A percentile compares a stretch with the other conserved stretches of the same genome.
Evolutionary conservation across 2,329 filamentous ascomycete genomes (phyloP).

Genomic region (Emergomyces pasteurianus): DNA sequence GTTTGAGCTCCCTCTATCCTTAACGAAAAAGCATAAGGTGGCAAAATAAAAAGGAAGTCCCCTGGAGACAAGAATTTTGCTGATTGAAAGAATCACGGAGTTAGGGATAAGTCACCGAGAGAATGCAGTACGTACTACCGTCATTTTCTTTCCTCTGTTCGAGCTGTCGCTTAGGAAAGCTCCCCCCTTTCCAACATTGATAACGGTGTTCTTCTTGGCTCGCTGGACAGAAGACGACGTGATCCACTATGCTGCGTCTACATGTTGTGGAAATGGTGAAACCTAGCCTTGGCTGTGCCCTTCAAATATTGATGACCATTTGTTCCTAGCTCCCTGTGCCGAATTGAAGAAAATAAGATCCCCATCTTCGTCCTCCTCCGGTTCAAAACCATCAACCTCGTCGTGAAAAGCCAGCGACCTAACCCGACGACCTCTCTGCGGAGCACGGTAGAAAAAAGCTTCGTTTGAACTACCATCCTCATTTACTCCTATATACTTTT

Average conservation of each 20-base stretch:
- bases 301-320: not conserved
- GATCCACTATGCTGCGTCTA: not conserved
- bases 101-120: not conserved
- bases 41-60: not conserved
- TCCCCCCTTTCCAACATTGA: not conserved
- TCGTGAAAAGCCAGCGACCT: not conserved
- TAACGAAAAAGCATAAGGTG: not conserved
- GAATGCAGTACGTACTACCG: not conserved
- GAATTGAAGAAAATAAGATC: not conserved
- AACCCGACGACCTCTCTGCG: not conserved
- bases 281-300: not conserved
- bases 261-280: not conserved
- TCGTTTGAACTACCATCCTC: not conserved
- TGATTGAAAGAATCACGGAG: not conserved
- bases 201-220: no score
- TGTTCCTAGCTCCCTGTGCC: not conserved
- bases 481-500: not conserved
- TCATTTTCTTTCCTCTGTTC: not conserved
- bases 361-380: not conserved
- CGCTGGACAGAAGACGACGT: not conserved
- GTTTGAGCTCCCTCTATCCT: not conserved
- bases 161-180: not conserved
- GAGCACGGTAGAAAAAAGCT: no score
- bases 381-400: not conserved
- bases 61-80: not conserved